These are phyloP conservation scores for Ilyonectria destructans DNA, from an alignment of 2,329 filamentous ascomycete genomes.

Conservation along the genomic window DNA sequence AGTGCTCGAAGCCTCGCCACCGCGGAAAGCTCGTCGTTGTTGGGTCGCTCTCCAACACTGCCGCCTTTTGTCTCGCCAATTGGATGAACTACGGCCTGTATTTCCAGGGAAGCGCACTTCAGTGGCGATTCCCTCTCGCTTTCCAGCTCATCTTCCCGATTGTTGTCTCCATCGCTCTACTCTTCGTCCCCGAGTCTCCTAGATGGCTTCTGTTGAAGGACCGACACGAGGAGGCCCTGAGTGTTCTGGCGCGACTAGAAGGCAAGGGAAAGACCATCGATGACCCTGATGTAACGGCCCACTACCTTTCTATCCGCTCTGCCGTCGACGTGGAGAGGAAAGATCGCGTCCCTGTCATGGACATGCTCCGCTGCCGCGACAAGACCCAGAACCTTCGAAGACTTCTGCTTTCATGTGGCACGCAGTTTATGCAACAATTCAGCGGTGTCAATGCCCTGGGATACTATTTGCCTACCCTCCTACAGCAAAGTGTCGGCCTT, in stretches of 20 bases:
- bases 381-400: slow-evolving; percentile 57
- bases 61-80: slow-evolving; percentile 63
- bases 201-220: slow-evolving; percentile 69
- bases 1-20: slow-evolving; percentile 53
- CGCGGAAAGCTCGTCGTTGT: slow-evolving; percentile 64
- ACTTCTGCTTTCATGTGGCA: slow-evolving; percentile 61
- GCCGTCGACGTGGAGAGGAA: slow-evolving; percentile 56
- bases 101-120: slow-evolving; percentile 51
- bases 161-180: slow-evolving; percentile 35
- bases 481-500: slow-evolving; percentile 71
- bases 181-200: slow-evolving; percentile 62
- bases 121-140: slow-evolving; percentile 43
- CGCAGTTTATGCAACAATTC: slow-evolving; percentile 64
- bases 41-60: slow-evolving; percentile 58
- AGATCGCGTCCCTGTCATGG: slow-evolving; percentile 51
- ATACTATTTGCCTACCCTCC: slow-evolving; percentile 68
- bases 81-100: slow-evolving; percentile 65
- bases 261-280: slow-evolving; percentile 64
- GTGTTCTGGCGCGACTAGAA: slow-evolving; percentile 71
- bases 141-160: slow-evolving; percentile 59
- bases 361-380: slow-evolving; percentile 57
- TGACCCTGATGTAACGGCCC: slow-evolving; percentile 49
- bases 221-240: slow-evolving; percentile 70
- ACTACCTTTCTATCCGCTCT: slow-evolving; percentile 56
- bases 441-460: slow-evolving; percentile 62